These are phyloP conservation scores for Nepenthes gracilis DNA, from an alignment of 148 eudicot species.

Conservation along the genomic window DNA sequence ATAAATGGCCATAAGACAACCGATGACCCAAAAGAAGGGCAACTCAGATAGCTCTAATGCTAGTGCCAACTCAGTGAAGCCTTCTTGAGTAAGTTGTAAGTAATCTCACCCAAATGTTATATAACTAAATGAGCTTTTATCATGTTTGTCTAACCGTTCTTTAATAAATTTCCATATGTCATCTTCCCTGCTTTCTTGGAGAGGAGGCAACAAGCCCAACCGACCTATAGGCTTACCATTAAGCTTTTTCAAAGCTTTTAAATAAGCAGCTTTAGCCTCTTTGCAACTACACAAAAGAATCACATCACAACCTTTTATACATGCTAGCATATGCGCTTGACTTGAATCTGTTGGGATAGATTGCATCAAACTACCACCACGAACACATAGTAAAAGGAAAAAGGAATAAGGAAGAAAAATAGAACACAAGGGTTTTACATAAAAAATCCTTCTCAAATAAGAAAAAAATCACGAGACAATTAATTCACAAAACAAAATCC, in stretches of 20 bases:
- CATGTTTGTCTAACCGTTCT: background rate
- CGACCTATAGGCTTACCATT: background rate
- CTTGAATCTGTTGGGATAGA: no score
- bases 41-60: background rate
- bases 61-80: background rate
- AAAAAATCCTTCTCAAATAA: no score
- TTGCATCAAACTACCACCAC: no score
- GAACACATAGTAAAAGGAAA: no score
- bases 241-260: background rate
- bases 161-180: background rate
- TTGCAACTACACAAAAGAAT: background rate
- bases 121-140: background rate
- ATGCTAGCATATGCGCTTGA: background rate
- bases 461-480: no score
- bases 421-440: no score
- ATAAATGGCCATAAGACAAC: background rate
- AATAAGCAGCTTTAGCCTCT: background rate
- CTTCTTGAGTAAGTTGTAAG: background rate
- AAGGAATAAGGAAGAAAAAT: no score
- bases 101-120: background rate
- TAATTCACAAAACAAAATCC: no score
- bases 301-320: background rate
- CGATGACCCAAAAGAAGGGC: background rate
- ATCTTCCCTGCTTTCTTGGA: background rate
- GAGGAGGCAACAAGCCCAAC: background rate